Evolutionary conservation across 345 rosid genomes (phyloP).

Genomic region (Carallia brachiata): DNA sequence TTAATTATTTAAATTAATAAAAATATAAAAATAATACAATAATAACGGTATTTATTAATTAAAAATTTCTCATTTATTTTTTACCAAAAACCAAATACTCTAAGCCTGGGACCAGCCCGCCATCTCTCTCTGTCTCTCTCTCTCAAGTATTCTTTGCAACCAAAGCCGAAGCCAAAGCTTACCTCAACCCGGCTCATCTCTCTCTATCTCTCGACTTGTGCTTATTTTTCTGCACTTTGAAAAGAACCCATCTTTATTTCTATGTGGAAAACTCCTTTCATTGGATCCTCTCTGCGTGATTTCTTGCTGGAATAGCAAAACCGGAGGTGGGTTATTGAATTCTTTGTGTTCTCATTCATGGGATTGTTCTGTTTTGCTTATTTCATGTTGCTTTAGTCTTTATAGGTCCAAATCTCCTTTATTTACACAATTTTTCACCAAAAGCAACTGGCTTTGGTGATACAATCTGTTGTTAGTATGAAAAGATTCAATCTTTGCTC

Average conservation of each 20-base stretch:
- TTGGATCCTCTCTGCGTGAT: conserved; percentile 2
- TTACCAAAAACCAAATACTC: neutral
- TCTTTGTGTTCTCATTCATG: conserved; percentile 11
- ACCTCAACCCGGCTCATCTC: conserved; percentile 14
- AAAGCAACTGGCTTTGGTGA: conserved; percentile 5
- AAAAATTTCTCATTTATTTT: too few relatives aligned
- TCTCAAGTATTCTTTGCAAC: neutral
- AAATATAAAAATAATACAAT: too few relatives aligned
- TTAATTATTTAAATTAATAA: too few relatives aligned
- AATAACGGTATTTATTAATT: too few relatives aligned
- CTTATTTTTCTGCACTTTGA: neutral
- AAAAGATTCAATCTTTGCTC: neutral
- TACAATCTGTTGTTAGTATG: neutral
- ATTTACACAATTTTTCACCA: neutral
- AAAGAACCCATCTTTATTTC: neutral
- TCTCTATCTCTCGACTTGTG: neutral
- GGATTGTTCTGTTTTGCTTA: neutral
- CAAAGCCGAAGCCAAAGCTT: neutral
- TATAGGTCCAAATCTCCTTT: neutral
- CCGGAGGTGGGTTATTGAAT: conserved; percentile 19
- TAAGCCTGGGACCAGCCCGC: conserved; percentile 34
- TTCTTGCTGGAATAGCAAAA: conserved; percentile 16
- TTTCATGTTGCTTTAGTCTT: neutral
- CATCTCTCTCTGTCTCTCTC: neutral
- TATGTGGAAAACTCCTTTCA: neutral